Conservation (phyloP, 2,329 filamentous ascomycete genomes). For the Aspergillus sp. region DNA sequence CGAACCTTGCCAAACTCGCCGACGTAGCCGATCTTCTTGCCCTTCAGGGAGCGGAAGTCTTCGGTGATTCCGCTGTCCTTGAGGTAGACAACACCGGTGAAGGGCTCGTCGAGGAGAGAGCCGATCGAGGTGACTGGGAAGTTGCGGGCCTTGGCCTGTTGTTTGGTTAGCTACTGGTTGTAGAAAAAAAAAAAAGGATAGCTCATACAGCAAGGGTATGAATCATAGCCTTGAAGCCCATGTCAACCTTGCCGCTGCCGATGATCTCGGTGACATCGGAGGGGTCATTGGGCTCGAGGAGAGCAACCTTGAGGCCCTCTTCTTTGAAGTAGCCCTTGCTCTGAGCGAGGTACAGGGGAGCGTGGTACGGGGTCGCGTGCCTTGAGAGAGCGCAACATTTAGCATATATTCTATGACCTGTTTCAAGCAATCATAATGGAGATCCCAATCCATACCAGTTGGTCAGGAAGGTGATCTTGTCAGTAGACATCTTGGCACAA, state of each 20-base stretch:
- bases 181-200: background rate
- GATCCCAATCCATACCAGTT: constrained; percentile 65
- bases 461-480: constrained; percentile 82
- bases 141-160: constrained; percentile 70
- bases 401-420: constrained; percentile 23
- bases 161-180: background rate
- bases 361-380: constrained; percentile 81
- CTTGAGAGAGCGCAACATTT: constrained; percentile 47
- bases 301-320: constrained; percentile 74
- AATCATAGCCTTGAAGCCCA: constrained; percentile 84
- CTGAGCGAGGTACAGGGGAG: constrained; percentile 75
- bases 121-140: constrained; percentile 74
- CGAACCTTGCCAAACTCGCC: constrained; percentile 72
- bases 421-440: background rate
- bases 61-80: constrained; percentile 72
- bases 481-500: constrained; percentile 68
- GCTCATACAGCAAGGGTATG: constrained; percentile 69
- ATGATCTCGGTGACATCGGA: constrained; percentile 83
- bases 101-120: constrained; percentile 75
- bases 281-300: constrained; percentile 77
- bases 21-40: constrained; percentile 77
- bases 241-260: constrained; percentile 72
- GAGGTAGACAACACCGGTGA: constrained; percentile 76
- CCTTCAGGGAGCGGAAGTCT: constrained; percentile 73
- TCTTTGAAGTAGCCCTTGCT: constrained; percentile 73